phyloP scores from a whole-genome alignment of 352 stramenopile genomes.

The Globisporangium spinosum region DNA sequence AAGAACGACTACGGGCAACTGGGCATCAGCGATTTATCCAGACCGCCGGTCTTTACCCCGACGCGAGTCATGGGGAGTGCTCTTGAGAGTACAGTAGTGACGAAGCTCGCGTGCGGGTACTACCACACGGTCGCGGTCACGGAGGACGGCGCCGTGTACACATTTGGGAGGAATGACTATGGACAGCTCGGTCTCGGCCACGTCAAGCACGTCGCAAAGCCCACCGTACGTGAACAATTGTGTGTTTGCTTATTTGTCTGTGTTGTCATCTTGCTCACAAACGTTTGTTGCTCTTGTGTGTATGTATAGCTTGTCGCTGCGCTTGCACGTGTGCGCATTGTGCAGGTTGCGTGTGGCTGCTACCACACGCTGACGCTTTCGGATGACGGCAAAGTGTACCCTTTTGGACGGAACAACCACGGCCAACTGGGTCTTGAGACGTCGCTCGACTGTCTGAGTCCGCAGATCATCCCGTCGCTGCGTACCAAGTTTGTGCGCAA shows the following conservation, averaged over 20 bases:
- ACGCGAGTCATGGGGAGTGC: constrained; percentile 34
- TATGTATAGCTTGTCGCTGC: constrained; percentile 44
- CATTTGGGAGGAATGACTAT: constrained; percentile 92
- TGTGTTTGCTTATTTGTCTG: not conserved
- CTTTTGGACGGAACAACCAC: constrained; percentile 93
- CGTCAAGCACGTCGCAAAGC: constrained; percentile 51
- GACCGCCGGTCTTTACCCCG: constrained; percentile 39
- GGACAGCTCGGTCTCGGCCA: constrained; percentile 91
- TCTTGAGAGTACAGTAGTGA: constrained; percentile 63
- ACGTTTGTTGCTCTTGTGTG: constrained; percentile 2
- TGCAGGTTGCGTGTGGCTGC: constrained; percentile 78
- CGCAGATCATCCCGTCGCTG: constrained; percentile 69
- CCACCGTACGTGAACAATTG: constrained; percentile 36
- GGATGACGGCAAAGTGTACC: constrained; percentile 85
- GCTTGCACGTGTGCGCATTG: constrained; percentile 50
- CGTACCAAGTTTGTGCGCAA: constrained; percentile 57
- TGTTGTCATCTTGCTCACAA: not conserved
- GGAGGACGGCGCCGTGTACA: constrained; percentile 64
- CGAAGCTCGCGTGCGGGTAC: constrained; percentile 87
- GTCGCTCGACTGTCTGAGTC: constrained; percentile 61
- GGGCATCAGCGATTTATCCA: constrained; percentile 55
- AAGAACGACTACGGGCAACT: constrained; percentile 93
- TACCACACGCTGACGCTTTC: constrained; percentile 84
- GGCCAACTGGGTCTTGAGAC: constrained; percentile 87
- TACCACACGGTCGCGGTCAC: constrained; percentile 88